These are phyloP conservation scores for Lactarius sanguifluus DNA, from an alignment of 768 basidiomycete species.

Conservation along the genomic window DNA sequence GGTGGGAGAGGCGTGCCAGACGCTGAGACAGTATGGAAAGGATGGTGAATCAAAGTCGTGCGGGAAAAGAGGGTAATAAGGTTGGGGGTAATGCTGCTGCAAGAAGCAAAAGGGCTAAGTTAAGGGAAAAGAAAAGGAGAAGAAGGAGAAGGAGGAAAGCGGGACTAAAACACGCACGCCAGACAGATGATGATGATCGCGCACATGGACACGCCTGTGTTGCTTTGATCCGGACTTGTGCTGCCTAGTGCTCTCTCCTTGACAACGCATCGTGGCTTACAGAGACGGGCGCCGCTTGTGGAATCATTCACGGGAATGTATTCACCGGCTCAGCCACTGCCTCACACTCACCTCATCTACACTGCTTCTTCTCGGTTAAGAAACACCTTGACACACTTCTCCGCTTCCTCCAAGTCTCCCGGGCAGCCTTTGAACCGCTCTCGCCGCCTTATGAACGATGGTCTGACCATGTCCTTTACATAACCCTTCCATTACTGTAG, in stretches of 20 bases:
- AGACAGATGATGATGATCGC: neutral
- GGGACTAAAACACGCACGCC: neutral
- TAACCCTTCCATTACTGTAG: too few relatives aligned
- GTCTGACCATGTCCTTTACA: too few relatives aligned
- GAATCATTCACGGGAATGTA: too few relatives aligned
- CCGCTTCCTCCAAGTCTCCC: too few relatives aligned
- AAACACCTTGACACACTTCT: too few relatives aligned
- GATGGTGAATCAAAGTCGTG: neutral
- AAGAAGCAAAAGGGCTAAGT: slow-evolving; percentile 12
- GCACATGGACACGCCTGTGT: neutral
- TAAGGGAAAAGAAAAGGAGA: neutral
- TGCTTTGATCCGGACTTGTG: neutral
- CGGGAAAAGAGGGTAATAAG: neutral
- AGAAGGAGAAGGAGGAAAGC: neutral
- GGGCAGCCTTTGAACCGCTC: too few relatives aligned
- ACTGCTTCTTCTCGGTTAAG: too few relatives aligned
- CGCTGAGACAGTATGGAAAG: slow-evolving; percentile 18
- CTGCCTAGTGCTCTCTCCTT: too few relatives aligned
- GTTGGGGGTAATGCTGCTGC: neutral
- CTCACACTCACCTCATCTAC: too few relatives aligned
- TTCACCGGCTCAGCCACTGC: too few relatives aligned
- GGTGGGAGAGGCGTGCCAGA: slow-evolving; percentile 30
- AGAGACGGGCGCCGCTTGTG: too few relatives aligned
- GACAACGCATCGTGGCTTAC: neutral
- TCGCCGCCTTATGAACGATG: too few relatives aligned